A percentile compares a stretch with the other conserved stretches of the same genome.
phyloP scores from a whole-genome alignment of 768 basidiomycete species.

The Collybiopsis luxurians region DNA sequence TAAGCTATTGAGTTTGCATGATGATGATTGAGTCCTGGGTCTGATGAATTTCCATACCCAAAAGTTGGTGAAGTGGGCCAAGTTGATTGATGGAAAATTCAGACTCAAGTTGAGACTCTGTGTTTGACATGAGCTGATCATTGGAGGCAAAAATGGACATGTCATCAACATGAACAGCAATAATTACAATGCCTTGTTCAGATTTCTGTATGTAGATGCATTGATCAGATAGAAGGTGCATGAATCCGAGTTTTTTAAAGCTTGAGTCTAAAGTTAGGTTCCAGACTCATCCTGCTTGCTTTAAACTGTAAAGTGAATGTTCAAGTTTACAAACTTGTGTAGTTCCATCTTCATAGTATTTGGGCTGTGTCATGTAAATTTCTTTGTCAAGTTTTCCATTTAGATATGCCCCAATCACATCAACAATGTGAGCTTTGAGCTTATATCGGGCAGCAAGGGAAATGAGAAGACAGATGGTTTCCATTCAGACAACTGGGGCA shows the following conservation, averaged over 20 bases:
- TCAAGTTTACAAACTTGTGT: constrained; percentile 11
- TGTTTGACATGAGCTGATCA: too few relatives aligned
- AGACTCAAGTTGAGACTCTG: neutral
- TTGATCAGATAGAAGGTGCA: constrained; percentile 5
- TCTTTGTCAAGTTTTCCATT: constrained; percentile 12
- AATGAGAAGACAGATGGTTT: constrained; percentile 16
- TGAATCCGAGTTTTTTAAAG: constrained; percentile 12
- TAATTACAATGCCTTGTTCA: constrained; percentile 5
- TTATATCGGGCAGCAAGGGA: constrained; percentile 24
- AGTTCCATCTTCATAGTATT: constrained; percentile 12
- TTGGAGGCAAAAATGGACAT: neutral
- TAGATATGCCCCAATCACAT: constrained; percentile 20
- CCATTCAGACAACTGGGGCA: constrained; percentile 12
- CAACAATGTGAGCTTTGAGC: constrained; percentile 27
- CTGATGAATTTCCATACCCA: neutral
- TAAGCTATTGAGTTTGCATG: neutral
- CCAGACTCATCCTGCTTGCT: constrained; percentile 22
- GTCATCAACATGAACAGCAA: neutral
- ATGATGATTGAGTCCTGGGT: neutral
- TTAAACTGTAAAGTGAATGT: constrained; percentile 24
- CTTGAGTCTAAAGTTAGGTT: constrained; percentile 16
- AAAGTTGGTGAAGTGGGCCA: constrained; percentile 24
- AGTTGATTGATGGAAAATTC: neutral
- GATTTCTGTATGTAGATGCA: constrained; percentile 14
- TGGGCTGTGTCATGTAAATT: constrained; percentile 15